Conservation (phyloP, 2,329 filamentous ascomycete genomes). For the Trichophyton verrucosum region DNA sequence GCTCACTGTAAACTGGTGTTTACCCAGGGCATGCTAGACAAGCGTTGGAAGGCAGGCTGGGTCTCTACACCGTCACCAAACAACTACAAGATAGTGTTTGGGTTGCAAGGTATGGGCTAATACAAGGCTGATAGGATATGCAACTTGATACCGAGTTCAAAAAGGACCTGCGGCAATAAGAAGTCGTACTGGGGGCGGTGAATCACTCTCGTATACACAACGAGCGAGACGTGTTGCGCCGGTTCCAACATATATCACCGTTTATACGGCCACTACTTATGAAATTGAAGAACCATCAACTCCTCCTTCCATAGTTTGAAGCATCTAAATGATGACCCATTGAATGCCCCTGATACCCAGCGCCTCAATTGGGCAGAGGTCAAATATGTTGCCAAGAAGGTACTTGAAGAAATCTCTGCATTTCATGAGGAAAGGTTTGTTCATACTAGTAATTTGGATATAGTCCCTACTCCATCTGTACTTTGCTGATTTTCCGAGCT, state of each 20-base stretch:
- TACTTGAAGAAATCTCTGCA: constrained; percentile 11
- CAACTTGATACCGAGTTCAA: too few relatives aligned
- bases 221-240: constrained; percentile 13
- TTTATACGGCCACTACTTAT: constrained; percentile 17
- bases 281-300: constrained; percentile 14
- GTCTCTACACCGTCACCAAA: constrained; percentile 9
- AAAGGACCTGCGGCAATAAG: constrained; percentile 11
- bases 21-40: background rate
- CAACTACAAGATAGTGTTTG: constrained; percentile 9
- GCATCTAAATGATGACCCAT: constrained; percentile 14
- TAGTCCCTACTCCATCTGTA: background rate
- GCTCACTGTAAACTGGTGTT: too few relatives aligned
- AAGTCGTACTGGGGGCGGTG: constrained; percentile 15
- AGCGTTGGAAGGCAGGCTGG: background rate
- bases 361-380: constrained; percentile 13
- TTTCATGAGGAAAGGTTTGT: constrained; percentile 15
- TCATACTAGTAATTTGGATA: constrained; percentile 12
- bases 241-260: constrained; percentile 14
- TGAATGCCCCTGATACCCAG: constrained; percentile 5
- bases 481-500: background rate
- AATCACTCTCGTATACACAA: constrained; percentile 18
- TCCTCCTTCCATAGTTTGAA: constrained; percentile 14
- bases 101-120: constrained; percentile 3
- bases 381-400: constrained; percentile 13
- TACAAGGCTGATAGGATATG: too few relatives aligned